Percentiles rank a stretch among this genome's conserved stretches.
Conservation (phyloP, 2,329 filamentous ascomycete genomes). For the Fusarium euwallaceae region DNA sequence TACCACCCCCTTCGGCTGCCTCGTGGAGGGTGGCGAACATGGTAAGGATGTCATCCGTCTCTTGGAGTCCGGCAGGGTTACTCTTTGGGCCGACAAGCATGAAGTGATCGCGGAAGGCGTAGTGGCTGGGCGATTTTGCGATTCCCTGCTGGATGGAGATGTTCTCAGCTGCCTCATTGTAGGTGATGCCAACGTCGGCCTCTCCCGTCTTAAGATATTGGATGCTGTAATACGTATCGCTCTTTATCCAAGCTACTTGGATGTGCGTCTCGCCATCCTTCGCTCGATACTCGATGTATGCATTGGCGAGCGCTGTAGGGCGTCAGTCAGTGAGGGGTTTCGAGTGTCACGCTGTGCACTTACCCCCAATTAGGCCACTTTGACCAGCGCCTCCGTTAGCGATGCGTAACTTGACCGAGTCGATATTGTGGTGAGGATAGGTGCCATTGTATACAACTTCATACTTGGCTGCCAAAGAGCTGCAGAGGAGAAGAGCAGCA, state of each 20-base stretch:
- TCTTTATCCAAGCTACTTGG: slow-evolving; percentile 59
- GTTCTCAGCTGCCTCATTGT: slow-evolving; percentile 57
- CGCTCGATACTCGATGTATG: slow-evolving; percentile 44
- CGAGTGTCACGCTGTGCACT: no score
- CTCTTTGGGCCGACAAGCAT: slow-evolving; percentile 55
- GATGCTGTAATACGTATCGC: slow-evolving; percentile 61
- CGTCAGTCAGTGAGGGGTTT: neutral
- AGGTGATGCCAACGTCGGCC: slow-evolving; percentile 61
- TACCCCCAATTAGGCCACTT: slow-evolving; percentile 53
- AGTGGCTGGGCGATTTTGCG: slow-evolving; percentile 49
- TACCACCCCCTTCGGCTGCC: slow-evolving; percentile 50
- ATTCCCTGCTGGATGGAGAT: slow-evolving; percentile 58
- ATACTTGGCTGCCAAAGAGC: slow-evolving; percentile 26
- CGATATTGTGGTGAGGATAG: slow-evolving; percentile 14
- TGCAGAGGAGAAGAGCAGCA: neutral
- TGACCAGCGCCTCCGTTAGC: slow-evolving; percentile 55
- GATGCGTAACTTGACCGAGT: slow-evolving; percentile 45
- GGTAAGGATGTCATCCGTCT: slow-evolving; percentile 46
- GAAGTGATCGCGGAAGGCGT: slow-evolving; percentile 62
- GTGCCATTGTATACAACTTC: slow-evolving; percentile 41
- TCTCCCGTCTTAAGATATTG: slow-evolving; percentile 55
- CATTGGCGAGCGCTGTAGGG: slow-evolving; percentile 42
- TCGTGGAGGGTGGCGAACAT: slow-evolving; percentile 53
- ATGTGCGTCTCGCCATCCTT: slow-evolving; percentile 48
- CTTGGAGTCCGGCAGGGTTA: slow-evolving; percentile 50